phyloP scores from a whole-genome alignment of 768 basidiomycete species.

The Chalciporus pseudorubinellus region DNA sequence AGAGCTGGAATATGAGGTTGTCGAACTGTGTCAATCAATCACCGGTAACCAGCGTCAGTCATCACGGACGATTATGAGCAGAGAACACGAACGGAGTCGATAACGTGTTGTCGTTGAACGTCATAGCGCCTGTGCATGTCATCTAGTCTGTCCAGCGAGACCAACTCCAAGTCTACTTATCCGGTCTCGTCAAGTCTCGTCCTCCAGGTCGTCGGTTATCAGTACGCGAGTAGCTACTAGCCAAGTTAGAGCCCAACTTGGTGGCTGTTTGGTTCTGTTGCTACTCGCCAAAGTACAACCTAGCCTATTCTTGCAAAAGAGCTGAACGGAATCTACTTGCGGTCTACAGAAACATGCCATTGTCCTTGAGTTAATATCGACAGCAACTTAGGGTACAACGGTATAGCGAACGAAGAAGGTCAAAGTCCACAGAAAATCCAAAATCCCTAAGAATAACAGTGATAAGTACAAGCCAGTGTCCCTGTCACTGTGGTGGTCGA shows the following conservation, averaged over 20 bases:
- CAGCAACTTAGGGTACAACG: background rate
- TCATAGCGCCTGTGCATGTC: slow-evolving; percentile 61
- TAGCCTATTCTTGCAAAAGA: too few relatives aligned
- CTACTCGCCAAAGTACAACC: too few relatives aligned
- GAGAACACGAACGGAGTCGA: slow-evolving; percentile 53
- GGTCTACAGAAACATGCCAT: too few relatives aligned
- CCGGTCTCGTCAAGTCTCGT: background rate
- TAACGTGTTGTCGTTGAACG: slow-evolving; percentile 69
- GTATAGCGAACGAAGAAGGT: background rate
- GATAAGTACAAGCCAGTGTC: slow-evolving; percentile 3
- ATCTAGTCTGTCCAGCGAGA: slow-evolving; percentile 27
- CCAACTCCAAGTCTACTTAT: slow-evolving; percentile 11
- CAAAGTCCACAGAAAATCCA: background rate
- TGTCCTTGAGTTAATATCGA: background rate
- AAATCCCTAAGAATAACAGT: background rate
- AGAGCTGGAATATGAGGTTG: slow-evolving; percentile 66
- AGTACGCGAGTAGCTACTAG: too few relatives aligned
- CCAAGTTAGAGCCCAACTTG: background rate
- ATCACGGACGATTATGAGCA: background rate
- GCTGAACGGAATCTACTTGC: too few relatives aligned
- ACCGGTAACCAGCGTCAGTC: slow-evolving; percentile 12
- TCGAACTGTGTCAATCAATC: slow-evolving; percentile 51
- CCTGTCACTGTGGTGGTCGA: slow-evolving; percentile 7
- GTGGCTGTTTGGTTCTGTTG: slow-evolving; percentile 32
- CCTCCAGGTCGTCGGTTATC: background rate